Base-by-base conservation (phyloP, 2,329 filamentous ascomycete genomes). In the Didymella pinodella region DNA sequence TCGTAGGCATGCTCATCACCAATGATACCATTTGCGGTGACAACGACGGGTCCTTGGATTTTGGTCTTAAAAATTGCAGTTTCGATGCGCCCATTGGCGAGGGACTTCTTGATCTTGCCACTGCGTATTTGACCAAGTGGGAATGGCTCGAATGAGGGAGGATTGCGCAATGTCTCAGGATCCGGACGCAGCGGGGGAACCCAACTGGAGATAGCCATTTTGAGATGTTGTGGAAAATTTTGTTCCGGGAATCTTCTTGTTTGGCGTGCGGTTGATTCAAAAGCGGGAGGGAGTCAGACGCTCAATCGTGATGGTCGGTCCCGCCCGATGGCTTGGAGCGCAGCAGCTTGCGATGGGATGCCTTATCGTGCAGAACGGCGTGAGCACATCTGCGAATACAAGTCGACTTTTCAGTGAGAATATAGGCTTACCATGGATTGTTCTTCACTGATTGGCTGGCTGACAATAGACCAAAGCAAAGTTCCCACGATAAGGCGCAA, bases 1-100 rank as follows among this genome's bases (percentile, higher is more conserved):
- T 82, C 84, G 26, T 80, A 82, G 52, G 88, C 86, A 57, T 89
- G 87, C 67, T 89, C 85, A 60, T 90, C 88, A 5, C 77, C 82
- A 16, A 83, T 80, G 14, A 88, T 80, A 0, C 87, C 87, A 2
- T 82, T 65, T 20, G 74, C 77, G 2, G 73, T 77, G 34, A 88
- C 79, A 3, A 77, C 71, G 3, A 86, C 76, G 0, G 81, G 80
- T 0, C 78, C 82, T 2, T 73, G 31, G 7, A 81, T 77, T 2
- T 79, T 53, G 0, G 64, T 66, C 68, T 88, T 88, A 75, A 85
- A 82, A 59, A 89, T 89, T 1, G 84, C 86, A 0, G 84, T 84
- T 18, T 63, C 64, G 34, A 72, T 76, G 44, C 86, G 79, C 12
- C 78, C 78, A 2, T 86, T 77, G 0, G 81, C 82, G 3, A 80